phyloP scores from a whole-genome alignment of 176 grass and related monocot genomes.

The Eragrostis nindensis region DNA sequence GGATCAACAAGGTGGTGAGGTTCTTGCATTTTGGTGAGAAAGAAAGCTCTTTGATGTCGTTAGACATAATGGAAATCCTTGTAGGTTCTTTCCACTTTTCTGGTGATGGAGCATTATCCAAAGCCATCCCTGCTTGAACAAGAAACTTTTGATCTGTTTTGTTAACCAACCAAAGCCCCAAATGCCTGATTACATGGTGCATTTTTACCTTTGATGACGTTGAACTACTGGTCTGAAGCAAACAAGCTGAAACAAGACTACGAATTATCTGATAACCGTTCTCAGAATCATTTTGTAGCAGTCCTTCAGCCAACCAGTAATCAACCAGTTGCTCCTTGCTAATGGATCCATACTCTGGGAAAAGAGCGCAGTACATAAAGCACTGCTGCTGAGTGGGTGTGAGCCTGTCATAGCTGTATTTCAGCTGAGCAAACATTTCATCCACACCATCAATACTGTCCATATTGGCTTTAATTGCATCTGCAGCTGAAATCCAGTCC shows the following conservation, averaged over 20 bases:
- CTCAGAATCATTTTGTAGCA: conserved; percentile 15
- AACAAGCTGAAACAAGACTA: conserved; percentile 51
- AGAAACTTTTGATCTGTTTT: conserved; percentile 48
- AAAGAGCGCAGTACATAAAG: conserved; percentile 78
- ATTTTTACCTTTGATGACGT: conserved; percentile 61
- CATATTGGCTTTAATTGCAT: conserved; percentile 39
- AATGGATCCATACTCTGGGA: conserved; percentile 68
- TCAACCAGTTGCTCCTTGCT: conserved; percentile 59
- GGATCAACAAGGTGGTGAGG: conserved; percentile 62
- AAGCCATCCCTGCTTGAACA: conserved; percentile 50
- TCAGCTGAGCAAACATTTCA: conserved; percentile 55
- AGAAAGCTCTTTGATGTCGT: conserved; percentile 59
- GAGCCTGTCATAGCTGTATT: conserved; percentile 74
- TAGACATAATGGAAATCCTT: conserved; percentile 80
- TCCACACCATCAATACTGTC: conserved; percentile 37
- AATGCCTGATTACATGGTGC: conserved; percentile 62
- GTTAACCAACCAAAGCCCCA: conserved; percentile 50
- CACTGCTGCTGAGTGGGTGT: conserved; percentile 43
- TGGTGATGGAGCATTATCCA: conserved; percentile 51
- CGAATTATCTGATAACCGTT: conserved; percentile 54
- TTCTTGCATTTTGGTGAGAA: conserved; percentile 56
- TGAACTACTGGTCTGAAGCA: conserved; percentile 60
- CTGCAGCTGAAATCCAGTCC: conserved; percentile 48
- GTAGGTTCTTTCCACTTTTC: conserved; percentile 36
- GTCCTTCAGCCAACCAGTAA: conserved; percentile 77